These are phyloP conservation scores for Globisporangium spinosum DNA, from an alignment of 352 stramenopile species.

Conservation along the genomic window DNA sequence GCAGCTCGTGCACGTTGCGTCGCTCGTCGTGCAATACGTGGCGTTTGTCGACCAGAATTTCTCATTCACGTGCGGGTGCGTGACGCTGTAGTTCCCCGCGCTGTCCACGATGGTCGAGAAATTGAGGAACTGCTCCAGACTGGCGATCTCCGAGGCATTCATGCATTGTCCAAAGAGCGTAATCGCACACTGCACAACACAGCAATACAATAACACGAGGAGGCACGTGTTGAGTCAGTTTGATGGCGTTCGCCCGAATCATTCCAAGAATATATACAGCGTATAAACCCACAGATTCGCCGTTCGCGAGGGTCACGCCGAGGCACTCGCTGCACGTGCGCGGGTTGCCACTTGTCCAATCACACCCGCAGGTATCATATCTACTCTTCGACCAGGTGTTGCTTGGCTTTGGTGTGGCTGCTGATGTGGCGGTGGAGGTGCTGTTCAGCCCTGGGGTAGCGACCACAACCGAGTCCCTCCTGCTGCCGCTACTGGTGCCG, in stretches of 20 bases:
- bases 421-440: not conserved
- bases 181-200: constrained; percentile 21
- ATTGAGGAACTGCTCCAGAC: too few species aligned
- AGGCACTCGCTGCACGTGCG: constrained; percentile 30
- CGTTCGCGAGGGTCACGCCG: constrained; percentile 20
- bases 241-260: too few species aligned
- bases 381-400: not conserved
- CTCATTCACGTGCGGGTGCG: constrained; percentile 25
- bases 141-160: not conserved
- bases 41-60: constrained; percentile 33
- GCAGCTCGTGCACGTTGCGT: constrained; percentile 28
- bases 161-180: constrained; percentile 32
- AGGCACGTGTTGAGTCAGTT: too few species aligned
- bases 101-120: not conserved
- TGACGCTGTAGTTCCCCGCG: constrained; percentile 29
- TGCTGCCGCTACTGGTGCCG: not conserved
- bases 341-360: not conserved
- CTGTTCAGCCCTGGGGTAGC: not conserved
- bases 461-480: not conserved
- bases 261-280: too few species aligned
- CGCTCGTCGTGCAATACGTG: constrained; percentile 31
- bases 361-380: constrained; percentile 10
- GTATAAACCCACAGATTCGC: constrained; percentile 25
- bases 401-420: not conserved
- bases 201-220: not conserved